Percentiles rank a stretch among this genome's conserved stretches.
These are phyloP conservation scores for Ilyonectria sp. DNA, from an alignment of 2,329 filamentous ascomycete genomes.

Conservation along the genomic window DNA sequence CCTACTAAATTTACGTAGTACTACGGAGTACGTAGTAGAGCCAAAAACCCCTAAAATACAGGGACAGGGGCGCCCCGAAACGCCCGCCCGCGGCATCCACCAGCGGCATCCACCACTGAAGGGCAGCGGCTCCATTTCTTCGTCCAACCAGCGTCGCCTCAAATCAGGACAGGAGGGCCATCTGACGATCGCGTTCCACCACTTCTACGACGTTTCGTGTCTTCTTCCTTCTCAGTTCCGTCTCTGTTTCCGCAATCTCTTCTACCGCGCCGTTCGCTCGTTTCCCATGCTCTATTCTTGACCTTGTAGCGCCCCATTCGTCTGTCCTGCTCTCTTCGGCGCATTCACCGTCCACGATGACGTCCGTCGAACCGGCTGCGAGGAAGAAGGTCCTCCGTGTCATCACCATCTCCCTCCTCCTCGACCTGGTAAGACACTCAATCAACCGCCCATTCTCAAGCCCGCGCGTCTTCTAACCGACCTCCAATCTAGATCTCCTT, in stretches of 20 bases:
- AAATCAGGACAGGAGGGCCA: slow-evolving; percentile 31
- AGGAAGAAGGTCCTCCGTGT: slow-evolving; percentile 89
- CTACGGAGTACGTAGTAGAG: neutral
- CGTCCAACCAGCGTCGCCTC: slow-evolving; percentile 34
- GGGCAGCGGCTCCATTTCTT: slow-evolving; percentile 1
- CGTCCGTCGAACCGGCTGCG: slow-evolving; percentile 65
- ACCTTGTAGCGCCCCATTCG: neutral
- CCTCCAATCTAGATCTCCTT: slow-evolving; percentile 84
- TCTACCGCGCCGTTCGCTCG: slow-evolving; percentile 3
- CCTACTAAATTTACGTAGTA: too few species aligned
- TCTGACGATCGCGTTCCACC: slow-evolving; percentile 42
- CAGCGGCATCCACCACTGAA: slow-evolving; percentile 1
- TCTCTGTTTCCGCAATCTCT: slow-evolving; percentile 1
- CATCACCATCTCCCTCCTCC: slow-evolving; percentile 88
- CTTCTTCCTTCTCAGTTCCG: slow-evolving; percentile 3
- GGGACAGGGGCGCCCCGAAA: slow-evolving; percentile 7
- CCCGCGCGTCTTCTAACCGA: slow-evolving; percentile 22
- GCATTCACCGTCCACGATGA: slow-evolving; percentile 52
- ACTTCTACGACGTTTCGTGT: slow-evolving; percentile 35
- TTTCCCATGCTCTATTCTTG: neutral
- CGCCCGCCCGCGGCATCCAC: neutral
- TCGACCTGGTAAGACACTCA: slow-evolving; percentile 82
- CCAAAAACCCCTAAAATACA: neutral
- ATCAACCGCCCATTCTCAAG: too few species aligned
- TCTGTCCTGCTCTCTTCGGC: slow-evolving; percentile 22